Base-by-base conservation (phyloP, 768 basidiomycete species). In the Suillus paluster region DNA sequence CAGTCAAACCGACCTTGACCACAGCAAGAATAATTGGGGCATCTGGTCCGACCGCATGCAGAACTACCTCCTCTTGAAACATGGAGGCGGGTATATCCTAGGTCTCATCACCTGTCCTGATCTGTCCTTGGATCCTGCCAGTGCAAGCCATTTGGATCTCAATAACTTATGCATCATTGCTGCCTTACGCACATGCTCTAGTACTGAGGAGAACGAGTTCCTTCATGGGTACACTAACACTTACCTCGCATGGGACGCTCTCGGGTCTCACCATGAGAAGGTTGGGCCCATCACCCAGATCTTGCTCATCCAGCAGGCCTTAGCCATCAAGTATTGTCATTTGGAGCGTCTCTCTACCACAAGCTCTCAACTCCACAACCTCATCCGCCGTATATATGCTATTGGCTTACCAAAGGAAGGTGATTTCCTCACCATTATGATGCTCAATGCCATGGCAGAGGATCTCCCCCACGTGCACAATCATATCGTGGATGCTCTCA, bases 351-450 rank as follows among this genome's bases (percentile, higher is more conserved):
- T 66, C 41, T 34, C 64, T 14, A n/a, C 11, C 2, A 57, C 44
- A 1, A 58, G 56, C 15, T 50, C 14, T 2, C 27, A 57, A 34
- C 25, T 70, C 14, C 23, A 30, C 6, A 39, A 68, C 3, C 54
- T 71, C 33, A 41, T 57, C 46, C 57, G 57, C 8, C 65, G 59
- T 17, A 65, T 71, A 4, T 68, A 56, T 34, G 69, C 65, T 17
- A 64, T 66, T 41, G 69, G 65, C 1, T 44, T 57, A 1, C 67
- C 64, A 4, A 59, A 57, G 27, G 52, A 56, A 10, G 65, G 65
- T 11, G 46, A 41, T 1, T 63, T 66, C 33, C 58, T 63, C 6
- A 44, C 39, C 23, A 63, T 64, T 21, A 19, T 65, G 8, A 50
- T 66, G 39, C 54, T 62, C 19, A 55, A 63, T 34, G 45, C 68